Conservation (phyloP, 179 eudicot genomes). For the Beta corolliflora region DNA sequence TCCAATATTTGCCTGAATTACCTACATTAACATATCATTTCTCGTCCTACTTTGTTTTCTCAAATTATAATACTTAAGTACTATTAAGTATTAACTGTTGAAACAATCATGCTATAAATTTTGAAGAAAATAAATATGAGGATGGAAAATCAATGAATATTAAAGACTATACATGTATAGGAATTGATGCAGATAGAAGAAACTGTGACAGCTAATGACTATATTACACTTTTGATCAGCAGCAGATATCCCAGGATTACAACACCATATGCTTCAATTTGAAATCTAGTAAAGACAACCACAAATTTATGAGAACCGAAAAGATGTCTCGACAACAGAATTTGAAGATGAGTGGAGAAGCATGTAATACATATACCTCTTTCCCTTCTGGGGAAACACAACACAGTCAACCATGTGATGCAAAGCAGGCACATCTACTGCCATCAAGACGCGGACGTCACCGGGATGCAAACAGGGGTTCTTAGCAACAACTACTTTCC, state of each 20-base stretch:
- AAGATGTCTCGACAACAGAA: not conserved
- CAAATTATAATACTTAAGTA: not conserved
- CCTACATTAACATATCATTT: not conserved
- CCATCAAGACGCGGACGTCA: conserved; percentile 77
- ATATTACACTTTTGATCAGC: not conserved
- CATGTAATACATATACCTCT: conserved; percentile 45
- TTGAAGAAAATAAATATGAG: not conserved
- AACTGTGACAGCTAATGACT: not conserved
- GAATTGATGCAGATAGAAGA: too few relatives aligned
- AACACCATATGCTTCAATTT: not conserved
- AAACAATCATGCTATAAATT: not conserved
- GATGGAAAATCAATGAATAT: not conserved
- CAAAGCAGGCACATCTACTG: conserved; percentile 73
- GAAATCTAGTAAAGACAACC: not conserved
- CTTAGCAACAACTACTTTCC: conserved; percentile 81
- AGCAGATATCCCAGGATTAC: not conserved
- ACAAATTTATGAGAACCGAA: conserved; percentile 1
- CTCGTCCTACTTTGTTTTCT: not conserved
- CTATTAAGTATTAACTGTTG: not conserved
- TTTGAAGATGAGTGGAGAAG: not conserved
- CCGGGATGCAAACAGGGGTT: conserved; percentile 98
- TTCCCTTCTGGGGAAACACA: conserved; percentile 88
- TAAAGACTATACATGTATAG: not conserved
- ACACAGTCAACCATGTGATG: conserved; percentile 94
- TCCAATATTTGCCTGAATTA: not conserved